Conservation (phyloP, 139 green algal genomes). For the Raphidocelis subcapitata region DNA sequence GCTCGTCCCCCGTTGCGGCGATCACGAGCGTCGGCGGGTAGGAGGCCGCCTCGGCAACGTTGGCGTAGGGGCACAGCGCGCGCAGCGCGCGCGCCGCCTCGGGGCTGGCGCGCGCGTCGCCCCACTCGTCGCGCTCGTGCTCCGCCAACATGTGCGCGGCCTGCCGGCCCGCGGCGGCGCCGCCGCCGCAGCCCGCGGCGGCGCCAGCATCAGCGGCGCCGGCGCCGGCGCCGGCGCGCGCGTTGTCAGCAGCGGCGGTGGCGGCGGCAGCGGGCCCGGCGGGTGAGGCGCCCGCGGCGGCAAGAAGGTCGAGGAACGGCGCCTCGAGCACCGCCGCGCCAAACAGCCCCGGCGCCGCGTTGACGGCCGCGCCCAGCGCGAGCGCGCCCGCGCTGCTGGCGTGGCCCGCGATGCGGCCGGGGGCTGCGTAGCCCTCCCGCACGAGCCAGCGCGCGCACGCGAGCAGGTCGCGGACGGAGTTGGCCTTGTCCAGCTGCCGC, state of each 20-base stretch:
- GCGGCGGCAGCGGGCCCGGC: no score
- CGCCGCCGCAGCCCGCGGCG: no score
- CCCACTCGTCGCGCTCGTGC: conserved; percentile 72
- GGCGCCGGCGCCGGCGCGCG: no score
- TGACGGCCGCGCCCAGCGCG: conserved; percentile 21
- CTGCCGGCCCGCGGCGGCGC: no score
- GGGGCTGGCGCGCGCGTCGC: conserved; percentile 33
- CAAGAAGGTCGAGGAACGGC: conserved; percentile 59
- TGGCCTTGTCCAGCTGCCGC: conserved; percentile 34
- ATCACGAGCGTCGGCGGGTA: conserved; percentile 45
- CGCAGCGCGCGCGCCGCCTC: conserved; percentile 24
- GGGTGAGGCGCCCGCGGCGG: no score
- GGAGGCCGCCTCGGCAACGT: neutral
- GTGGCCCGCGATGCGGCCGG: conserved; percentile 42
- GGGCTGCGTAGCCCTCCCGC: conserved; percentile 21
- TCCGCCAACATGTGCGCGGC: conserved; percentile 34
- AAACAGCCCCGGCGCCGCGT: conserved; percentile 35
- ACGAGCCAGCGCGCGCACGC: conserved; percentile 43
- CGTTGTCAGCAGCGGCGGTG: no score
- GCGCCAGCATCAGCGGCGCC: no score
- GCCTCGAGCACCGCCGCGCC: conserved; percentile 52
- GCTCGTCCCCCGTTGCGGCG: conserved; percentile 37
- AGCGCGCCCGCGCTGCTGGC: conserved; percentile 45
- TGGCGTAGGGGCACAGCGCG: conserved; percentile 49
- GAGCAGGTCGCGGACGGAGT: conserved; percentile 53